Percentiles rank a stretch among this genome's conserved stretches.
These are phyloP conservation scores for Trypanosoma theileri DNA, from an alignment of 208 protist species.

Conservation along the genomic window DNA sequence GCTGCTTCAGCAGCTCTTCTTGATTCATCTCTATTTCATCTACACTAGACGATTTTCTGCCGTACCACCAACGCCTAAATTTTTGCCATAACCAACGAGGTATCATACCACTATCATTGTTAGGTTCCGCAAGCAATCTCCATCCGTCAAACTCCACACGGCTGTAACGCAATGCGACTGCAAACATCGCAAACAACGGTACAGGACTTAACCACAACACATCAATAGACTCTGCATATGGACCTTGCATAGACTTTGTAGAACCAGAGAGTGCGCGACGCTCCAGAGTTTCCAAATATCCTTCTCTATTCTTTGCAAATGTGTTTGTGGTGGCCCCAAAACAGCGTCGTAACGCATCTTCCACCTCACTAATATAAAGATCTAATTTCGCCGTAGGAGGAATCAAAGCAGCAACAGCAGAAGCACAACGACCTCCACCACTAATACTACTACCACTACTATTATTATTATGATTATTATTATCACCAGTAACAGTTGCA, in stretches of 20 bases:
- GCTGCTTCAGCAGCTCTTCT: too few species aligned
- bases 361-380: constrained; percentile 10
- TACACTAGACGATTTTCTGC: not conserved
- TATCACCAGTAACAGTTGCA: not conserved
- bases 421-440: too few species aligned
- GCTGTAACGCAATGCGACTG: constrained; percentile 45
- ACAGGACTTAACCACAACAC: constrained; percentile 39
- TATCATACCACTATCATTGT: not conserved
- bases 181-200: constrained; percentile 41
- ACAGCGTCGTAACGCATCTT: constrained; percentile 25
- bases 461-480: too few species aligned
- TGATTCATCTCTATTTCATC: not conserved
- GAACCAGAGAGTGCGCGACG: not conserved
- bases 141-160: constrained; percentile 42
- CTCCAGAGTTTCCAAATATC: not conserved
- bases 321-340: constrained; percentile 35
- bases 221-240: constrained; percentile 10
- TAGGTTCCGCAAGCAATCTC: constrained; percentile 12
- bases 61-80: not conserved
- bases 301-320: constrained; percentile 14
- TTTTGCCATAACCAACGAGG: not conserved
- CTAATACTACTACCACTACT: too few species aligned
- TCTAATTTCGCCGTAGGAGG: not conserved
- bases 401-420: not conserved
- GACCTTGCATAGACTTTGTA: not conserved